phyloP scores from a whole-genome alignment of 768 basidiomycete species.

The Paxillus ammoniavirescens region DNA sequence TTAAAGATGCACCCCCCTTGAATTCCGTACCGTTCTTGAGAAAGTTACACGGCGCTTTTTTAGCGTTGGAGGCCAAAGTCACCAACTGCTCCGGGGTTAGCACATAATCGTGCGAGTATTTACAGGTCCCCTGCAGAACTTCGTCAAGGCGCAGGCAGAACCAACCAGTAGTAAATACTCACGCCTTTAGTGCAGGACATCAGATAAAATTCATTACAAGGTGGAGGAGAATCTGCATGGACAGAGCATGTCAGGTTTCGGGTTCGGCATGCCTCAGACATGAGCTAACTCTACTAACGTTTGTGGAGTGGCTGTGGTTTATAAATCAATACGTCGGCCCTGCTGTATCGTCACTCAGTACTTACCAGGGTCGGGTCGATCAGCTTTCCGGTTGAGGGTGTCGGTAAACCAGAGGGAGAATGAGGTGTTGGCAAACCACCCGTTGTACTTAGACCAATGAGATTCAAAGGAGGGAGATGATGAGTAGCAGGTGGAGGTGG shows the following conservation, averaged over 20 bases:
- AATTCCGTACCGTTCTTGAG: slow-evolving; percentile 63
- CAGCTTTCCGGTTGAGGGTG: slow-evolving; percentile 29
- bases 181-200: slow-evolving; percentile 83
- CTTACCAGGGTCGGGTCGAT: slow-evolving; percentile 67
- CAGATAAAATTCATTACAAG: slow-evolving; percentile 82
- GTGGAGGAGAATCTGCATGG: slow-evolving; percentile 69
- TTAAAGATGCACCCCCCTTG: background rate
- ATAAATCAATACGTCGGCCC: slow-evolving; percentile 6
- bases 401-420: slow-evolving; percentile 46
- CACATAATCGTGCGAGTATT: slow-evolving; percentile 81
- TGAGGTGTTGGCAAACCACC: slow-evolving; percentile 68
- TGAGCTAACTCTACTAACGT: slow-evolving; percentile 46
- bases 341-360: background rate
- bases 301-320: slow-evolving; percentile 66
- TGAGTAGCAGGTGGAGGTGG: slow-evolving; percentile 27
- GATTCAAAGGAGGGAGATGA: slow-evolving; percentile 47
- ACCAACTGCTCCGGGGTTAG: slow-evolving; percentile 70
- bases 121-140: slow-evolving; percentile 57
- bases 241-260: slow-evolving; percentile 1
- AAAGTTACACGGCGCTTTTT: slow-evolving; percentile 85
- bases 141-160: slow-evolving; percentile 13
- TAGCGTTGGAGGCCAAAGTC: slow-evolving; percentile 71
- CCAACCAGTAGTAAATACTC: slow-evolving; percentile 15
- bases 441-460: slow-evolving; percentile 42
- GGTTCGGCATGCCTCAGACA: background rate